Percentiles rank a stretch among this genome's conserved stretches.
Evolutionary conservation across 2,329 filamentous ascomycete species (phyloP).

Genomic region (Pseudogymnoascus sp.): DNA sequence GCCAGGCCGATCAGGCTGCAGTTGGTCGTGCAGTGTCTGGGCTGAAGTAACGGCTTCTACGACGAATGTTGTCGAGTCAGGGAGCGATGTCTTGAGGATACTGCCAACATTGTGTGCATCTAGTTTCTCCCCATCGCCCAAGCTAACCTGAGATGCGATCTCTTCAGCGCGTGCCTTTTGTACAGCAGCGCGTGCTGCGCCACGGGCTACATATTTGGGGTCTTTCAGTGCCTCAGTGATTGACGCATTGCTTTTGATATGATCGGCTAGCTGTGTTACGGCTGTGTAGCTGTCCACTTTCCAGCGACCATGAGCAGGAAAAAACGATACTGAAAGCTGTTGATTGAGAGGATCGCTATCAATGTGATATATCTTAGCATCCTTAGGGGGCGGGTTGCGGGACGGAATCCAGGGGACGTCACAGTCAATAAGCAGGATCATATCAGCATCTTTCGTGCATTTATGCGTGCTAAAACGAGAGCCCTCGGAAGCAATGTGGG

Average conservation of each 20-base stretch:
- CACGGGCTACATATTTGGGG: slow-evolving; percentile 6
- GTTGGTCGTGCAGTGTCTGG: neutral
- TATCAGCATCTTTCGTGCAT: slow-evolving; percentile 47
- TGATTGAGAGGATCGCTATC: slow-evolving; percentile 61
- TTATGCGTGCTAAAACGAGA: slow-evolving; percentile 53
- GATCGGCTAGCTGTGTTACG: slow-evolving; percentile 28
- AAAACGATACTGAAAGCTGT: slow-evolving; percentile 52
- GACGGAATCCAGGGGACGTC: slow-evolving; percentile 66
- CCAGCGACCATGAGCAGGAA: slow-evolving; percentile 45
- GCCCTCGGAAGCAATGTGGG: slow-evolving; percentile 38
- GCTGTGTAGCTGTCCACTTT: slow-evolving; percentile 43
- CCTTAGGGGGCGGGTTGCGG: slow-evolving; percentile 48
- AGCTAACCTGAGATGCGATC: slow-evolving; percentile 20
- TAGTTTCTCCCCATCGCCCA: slow-evolving; percentile 20
- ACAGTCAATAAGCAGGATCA: slow-evolving; percentile 60
- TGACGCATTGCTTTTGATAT: slow-evolving; percentile 19
- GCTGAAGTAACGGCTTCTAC: neutral
- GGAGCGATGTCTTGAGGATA: neutral
- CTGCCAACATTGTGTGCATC: slow-evolving; percentile 12
- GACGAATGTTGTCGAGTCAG: neutral
- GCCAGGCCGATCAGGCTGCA: slow-evolving; percentile 29
- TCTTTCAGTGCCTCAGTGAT: slow-evolving; percentile 1
- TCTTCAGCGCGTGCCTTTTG: slow-evolving; percentile 21
- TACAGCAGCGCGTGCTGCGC: slow-evolving; percentile 11
- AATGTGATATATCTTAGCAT: slow-evolving; percentile 56